Evolutionary conservation across 1,284 basidiomycete species (phyloP), one percentile per base, ranked within the genome.

Genomic region (Thecaphora frezii): DNA sequence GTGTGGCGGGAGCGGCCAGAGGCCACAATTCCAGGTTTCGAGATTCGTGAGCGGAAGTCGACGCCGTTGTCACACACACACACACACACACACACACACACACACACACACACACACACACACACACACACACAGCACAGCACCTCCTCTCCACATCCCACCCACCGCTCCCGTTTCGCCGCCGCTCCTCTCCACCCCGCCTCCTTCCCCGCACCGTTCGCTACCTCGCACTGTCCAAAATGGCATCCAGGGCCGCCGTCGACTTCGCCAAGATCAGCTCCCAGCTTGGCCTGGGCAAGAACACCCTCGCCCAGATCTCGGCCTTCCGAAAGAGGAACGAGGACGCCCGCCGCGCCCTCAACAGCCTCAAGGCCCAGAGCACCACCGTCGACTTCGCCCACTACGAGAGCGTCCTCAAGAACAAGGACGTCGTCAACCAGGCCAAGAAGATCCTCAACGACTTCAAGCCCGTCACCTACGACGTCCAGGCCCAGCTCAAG

Each of bases 381-480:
- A 87, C 88, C 30, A 88, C 89, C 36, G 85, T 85, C 72, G 93
- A 98, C 84, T 84, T 98, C 76, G 83, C 87, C 28, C 87, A 93
- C 83, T 99, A 98, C 85, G 90, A 91, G 76, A 85, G 86, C 28
- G 82, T 92, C 30, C 83, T 99, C 69, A 76, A 76, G 86, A 97
- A 98, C 84, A 88, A 90, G 81, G 87, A 87, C 48, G 86, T 97
- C 67, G 88, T 97, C 58, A 88, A 90, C 73, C 89, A 97, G 81
- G 90, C 90, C 13, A 92, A 97, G 84, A 96, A 93, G 84, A 82
- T 89, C 59, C 81, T 97, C 73, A 86, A 84, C 65, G 86, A 87
- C 40, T 98, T 97, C 86, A 96, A 96, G 84, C 91, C 96, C 28
- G 88, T 92, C 57, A 89, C 90, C n/a, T 97, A 97, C 82, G 94